These are phyloP conservation scores for Paraurostyla sp. DNA, from an alignment of 73 alveolate genomes.

Conservation along the genomic window DNA sequence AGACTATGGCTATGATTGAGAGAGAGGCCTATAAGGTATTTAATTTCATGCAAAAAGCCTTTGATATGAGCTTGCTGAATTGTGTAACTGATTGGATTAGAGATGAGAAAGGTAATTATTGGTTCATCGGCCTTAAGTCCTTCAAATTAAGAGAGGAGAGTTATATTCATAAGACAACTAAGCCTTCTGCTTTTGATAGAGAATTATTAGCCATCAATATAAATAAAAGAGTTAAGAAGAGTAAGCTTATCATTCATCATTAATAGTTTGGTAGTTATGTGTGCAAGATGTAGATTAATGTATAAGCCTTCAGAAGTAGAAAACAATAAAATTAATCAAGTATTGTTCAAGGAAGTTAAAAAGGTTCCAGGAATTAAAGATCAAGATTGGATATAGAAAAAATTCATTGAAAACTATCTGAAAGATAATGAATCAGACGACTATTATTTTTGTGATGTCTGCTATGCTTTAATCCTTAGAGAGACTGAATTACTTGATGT, in stretches of 20 bases:
- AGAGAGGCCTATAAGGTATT: conserved; percentile 39
- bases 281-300: conserved; percentile 15
- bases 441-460: conserved; percentile 21
- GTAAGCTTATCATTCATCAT: neutral
- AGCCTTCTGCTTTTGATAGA: conserved; percentile 42
- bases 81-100: conserved; percentile 35
- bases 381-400: conserved; percentile 12
- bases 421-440: neutral
- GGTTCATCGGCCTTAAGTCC: conserved; percentile 38
- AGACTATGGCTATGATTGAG: conserved; percentile 18
- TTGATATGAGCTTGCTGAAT: conserved; percentile 22
- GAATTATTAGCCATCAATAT: conserved; percentile 17
- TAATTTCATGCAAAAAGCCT: conserved; percentile 31
- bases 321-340: neutral
- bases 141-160: conserved; percentile 18
- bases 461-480: neutral
- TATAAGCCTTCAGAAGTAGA: neutral
- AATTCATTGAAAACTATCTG: neutral
- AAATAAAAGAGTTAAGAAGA: conserved; percentile 9
- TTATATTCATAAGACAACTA: conserved; percentile 15
- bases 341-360: neutral
- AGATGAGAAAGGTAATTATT: conserved; percentile 42
- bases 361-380: neutral
- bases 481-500: conserved; percentile 49
- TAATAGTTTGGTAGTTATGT: neutral